Conservation (phyloP, 371 early-diverging fungal genomes). For the Mucor plumbeus region DNA sequence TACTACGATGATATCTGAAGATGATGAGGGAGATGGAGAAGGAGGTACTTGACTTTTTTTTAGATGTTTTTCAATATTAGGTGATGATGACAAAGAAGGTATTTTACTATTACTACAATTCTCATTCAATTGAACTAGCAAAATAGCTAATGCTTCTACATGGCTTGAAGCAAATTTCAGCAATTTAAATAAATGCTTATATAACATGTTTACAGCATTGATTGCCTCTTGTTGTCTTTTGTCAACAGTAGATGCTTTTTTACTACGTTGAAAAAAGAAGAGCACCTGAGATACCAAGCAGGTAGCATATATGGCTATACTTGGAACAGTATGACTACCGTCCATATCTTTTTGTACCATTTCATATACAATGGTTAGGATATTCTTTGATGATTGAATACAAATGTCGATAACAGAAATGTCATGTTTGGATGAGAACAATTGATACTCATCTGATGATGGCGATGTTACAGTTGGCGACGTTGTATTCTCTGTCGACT, state of each 20-base stretch:
- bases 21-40: not conserved
- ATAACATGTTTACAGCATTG: not conserved
- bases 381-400: slow-evolving; percentile 14
- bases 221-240: not conserved
- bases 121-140: not conserved
- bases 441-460: not conserved
- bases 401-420: not conserved
- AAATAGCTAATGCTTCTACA: not conserved
- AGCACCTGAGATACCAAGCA: not conserved
- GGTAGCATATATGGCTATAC: not conserved
- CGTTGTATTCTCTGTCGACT: not conserved
- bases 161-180: not conserved
- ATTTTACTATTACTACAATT: not conserved
- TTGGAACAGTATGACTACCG: not conserved
- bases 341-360: not conserved
- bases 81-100: not conserved
- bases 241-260: not conserved
- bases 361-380: slow-evolving; percentile 18
- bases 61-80: not conserved
- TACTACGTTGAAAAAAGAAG: not conserved
- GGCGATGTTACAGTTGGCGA: not conserved
- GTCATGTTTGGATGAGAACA: not conserved
- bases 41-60: not conserved
- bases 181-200: not conserved
- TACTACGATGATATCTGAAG: not conserved